These are phyloP conservation scores for Arctium minus DNA, from an alignment of 129 eudicot genomes.

Conservation along the genomic window DNA sequence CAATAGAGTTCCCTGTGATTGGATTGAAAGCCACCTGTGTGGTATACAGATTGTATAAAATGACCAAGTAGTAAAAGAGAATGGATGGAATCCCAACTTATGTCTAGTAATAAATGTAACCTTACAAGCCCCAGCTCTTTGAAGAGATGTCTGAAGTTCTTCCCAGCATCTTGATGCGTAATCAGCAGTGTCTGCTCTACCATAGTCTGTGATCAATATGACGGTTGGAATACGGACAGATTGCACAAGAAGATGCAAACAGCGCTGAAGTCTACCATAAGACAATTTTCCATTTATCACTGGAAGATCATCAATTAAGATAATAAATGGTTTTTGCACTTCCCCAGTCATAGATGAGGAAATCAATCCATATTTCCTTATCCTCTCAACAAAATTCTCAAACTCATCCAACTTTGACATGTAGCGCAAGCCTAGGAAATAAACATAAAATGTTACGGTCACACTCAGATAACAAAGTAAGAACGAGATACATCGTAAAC, in stretches of 20 bases:
- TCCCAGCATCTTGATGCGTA: conserved; percentile 57
- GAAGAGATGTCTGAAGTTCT: conserved; percentile 70
- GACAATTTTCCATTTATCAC: conserved; percentile 65
- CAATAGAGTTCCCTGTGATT: conserved; percentile 72
- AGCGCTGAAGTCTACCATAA: conserved; percentile 53
- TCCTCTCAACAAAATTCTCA: conserved; percentile 77
- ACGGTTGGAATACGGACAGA: conserved; percentile 76
- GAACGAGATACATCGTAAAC: not conserved
- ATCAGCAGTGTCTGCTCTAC: conserved; percentile 66
- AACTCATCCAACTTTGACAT: conserved; percentile 89
- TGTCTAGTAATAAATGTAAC: conserved; percentile 42
- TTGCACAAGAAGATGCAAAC: conserved; percentile 79
- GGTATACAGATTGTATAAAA: not conserved
- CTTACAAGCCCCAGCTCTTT: conserved; percentile 84
- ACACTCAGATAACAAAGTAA: not conserved
- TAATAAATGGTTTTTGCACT: conserved; percentile 39
- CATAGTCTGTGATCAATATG: conserved; percentile 71
- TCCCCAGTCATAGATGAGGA: conserved; percentile 36
- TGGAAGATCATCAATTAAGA: conserved; percentile 94
- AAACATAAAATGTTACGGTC: conserved; percentile 11
- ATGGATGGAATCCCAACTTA: not conserved
- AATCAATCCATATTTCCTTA: conserved; percentile 73
- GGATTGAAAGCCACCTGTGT: conserved; percentile 88
- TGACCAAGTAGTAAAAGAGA: conserved; percentile 3
- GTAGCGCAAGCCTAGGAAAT: conserved; percentile 63